Base-by-base conservation (phyloP, 495 filamentous ascomycete genomes). In the Talaromyces proteolyticus region DNA sequence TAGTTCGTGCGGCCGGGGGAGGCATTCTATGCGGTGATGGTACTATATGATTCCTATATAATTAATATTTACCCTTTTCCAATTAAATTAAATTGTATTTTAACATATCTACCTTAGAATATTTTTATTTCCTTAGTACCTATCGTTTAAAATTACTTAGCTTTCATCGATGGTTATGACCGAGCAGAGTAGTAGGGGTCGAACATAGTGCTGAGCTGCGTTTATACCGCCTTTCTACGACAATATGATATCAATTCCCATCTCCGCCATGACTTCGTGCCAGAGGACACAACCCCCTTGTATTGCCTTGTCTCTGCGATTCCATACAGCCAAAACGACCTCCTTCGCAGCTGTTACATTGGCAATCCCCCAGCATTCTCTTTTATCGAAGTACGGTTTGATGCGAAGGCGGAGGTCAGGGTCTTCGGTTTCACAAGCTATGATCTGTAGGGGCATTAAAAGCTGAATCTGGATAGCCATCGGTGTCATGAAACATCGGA, bases 281-380 rank as follows among this genome's bases (percentile, higher is more conserved):
- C 26, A 29, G 26, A 29, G 26, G 26, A 29, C 26, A 29, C 26
- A 29, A 29, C 26, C 12, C 26, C 26, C 26, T 29, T 29, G 26
- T 29, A 29, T 29, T 29, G 26, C 12, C 26, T 29, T 12, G 26
- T 29, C 26, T 29, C 26, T 29, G 26, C 26, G 26, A 12, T 29
- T 29, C 26, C 44, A 47, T 34, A 47, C 23, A 23, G 44, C 24
- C 44, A 37, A 38, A 24, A 24, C 24, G 44, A 47, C 44, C 26
- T 47, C 44, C 19, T 38, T 38, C 26, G 39, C n/a, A 42, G 39
- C 39, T 42, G 39, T 42, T 20, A 42, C n/a, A 16, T 20, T 42
- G 39, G 14, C 39, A 21, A 29, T 16, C 17, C 11, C 42, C 17
- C 41, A 4, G 17, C 41, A 4, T 44, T 44, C 11, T 44, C 12